A percentile compares a stretch with the other conserved stretches of the same genome.
These are phyloP conservation scores for Kwoniella dejecticola DNA, from an alignment of 768 basidiomycete species.

Conservation along the genomic window DNA sequence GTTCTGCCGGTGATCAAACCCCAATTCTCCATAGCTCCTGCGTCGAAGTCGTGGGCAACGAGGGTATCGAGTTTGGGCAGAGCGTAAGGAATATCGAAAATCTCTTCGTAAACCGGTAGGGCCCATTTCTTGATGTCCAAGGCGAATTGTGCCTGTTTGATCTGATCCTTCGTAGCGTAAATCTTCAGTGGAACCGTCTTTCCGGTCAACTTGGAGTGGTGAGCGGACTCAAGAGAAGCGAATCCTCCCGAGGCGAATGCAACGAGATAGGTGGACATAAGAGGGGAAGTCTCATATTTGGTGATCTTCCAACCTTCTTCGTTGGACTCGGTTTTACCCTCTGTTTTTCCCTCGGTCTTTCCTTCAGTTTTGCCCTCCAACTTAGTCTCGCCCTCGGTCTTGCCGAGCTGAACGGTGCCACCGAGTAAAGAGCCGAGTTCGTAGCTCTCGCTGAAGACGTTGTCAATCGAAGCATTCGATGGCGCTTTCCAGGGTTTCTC, in stretches of 20 bases:
- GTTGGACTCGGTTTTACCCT: slow-evolving; percentile 38
- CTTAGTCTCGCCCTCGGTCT: slow-evolving; percentile 55
- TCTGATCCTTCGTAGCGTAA: slow-evolving; percentile 79
- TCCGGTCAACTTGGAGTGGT: slow-evolving; percentile 75
- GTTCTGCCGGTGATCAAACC: slow-evolving; percentile 89
- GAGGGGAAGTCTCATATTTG: slow-evolving; percentile 76
- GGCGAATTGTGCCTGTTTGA: slow-evolving; percentile 79
- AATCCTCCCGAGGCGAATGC: slow-evolving; percentile 77
- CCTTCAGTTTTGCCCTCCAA: slow-evolving; percentile 50
- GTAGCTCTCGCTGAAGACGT: slow-evolving; percentile 39
- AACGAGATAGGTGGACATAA: slow-evolving; percentile 83
- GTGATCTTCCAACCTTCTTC: slow-evolving; percentile 72
- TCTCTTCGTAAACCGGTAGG: slow-evolving; percentile 84
- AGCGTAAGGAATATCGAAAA: slow-evolving; percentile 90
- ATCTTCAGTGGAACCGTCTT: slow-evolving; percentile 79
- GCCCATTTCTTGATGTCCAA: slow-evolving; percentile 80
- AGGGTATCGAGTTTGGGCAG: slow-evolving; percentile 93
- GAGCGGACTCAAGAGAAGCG: slow-evolving; percentile 68
- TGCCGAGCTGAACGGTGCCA: slow-evolving; percentile 26
- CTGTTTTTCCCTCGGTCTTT: slow-evolving; percentile 57
- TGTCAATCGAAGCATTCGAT: slow-evolving; percentile 39
- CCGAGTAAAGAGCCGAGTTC: slow-evolving; percentile 46
- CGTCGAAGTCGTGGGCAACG: slow-evolving; percentile 83
- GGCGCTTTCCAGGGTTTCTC: slow-evolving; percentile 59
- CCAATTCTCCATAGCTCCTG: slow-evolving; percentile 75